A percentile compares a stretch with the other conserved stretches of the same genome.
phyloP scores from a whole-genome alignment of 1,284 basidiomycete species.

The Cryptococcus jaspeensis region DNA sequence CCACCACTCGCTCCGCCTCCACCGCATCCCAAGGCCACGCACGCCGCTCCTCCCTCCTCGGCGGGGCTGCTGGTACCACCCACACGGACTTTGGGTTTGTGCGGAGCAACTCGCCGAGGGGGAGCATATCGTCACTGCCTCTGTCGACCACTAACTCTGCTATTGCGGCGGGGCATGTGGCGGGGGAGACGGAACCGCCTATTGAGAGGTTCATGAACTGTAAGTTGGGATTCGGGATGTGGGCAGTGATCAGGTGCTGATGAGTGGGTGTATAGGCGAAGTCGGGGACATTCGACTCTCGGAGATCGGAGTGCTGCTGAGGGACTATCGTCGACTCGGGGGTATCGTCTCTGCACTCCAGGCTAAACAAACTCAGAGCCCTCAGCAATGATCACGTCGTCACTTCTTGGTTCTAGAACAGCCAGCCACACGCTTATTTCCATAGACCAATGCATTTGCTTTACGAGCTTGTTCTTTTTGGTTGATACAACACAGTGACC shows the following conservation, averaged over 20 bases:
- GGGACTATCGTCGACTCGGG: constrained; percentile 65
- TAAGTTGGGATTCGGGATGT: constrained; percentile 21
- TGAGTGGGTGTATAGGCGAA: constrained; percentile 50
- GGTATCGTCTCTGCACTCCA: constrained; percentile 22
- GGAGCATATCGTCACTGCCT: constrained; percentile 19
- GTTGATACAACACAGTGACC: not conserved
- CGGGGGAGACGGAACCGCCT: constrained; percentile 27
- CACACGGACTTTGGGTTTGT: constrained; percentile 6
- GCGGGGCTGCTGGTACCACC: constrained; percentile 1
- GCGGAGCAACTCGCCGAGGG: constrained; percentile 17
- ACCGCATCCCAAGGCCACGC: constrained; percentile 10
- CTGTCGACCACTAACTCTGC: constrained; percentile 1
- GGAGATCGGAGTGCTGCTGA: constrained; percentile 70
- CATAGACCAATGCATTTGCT: not conserved
- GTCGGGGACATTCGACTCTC: constrained; percentile 70
- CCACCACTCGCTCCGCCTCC: constrained; percentile 4
- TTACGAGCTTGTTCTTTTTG: not conserved
- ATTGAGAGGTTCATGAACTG: constrained; percentile 49
- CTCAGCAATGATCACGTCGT: not conserved
- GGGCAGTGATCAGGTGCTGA: not conserved
- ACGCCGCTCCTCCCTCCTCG: constrained; percentile 23
- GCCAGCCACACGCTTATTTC: not conserved
- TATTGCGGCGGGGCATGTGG: not conserved
- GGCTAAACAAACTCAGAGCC: not conserved
- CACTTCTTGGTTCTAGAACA: not conserved